Conservation (phyloP, 805 yeast species). For the Cyberlindnera euphorbiiphila region DNA sequence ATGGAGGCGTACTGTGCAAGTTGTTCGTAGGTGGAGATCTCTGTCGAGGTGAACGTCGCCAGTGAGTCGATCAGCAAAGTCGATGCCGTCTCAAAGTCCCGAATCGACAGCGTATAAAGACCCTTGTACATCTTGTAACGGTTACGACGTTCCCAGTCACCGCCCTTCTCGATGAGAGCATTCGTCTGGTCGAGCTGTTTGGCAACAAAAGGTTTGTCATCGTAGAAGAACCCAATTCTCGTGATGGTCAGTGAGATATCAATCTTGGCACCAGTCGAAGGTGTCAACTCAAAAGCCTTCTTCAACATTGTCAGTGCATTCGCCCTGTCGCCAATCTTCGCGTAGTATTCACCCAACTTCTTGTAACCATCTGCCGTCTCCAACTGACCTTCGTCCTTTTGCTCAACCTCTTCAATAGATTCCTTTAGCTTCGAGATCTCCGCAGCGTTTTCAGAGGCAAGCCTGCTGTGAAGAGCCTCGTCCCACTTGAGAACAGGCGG, state of each 20-base stretch:
- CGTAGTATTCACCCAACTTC: conserved; percentile 82
- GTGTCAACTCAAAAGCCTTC: conserved; percentile 73
- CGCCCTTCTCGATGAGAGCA: conserved; percentile 85
- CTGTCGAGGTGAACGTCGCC: conserved; percentile 93
- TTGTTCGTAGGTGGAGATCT: conserved; percentile 82
- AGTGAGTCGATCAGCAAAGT: conserved; percentile 81
- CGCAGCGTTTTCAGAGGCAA: conserved; percentile 51
- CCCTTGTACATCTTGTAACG: conserved; percentile 91
- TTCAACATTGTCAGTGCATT: conserved; percentile 65
- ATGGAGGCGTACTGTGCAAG: conserved; percentile 85
- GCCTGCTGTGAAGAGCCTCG: conserved; percentile 45
- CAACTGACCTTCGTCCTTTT: conserved; percentile 75
- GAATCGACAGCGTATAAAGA: conserved; percentile 73
- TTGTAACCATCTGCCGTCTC: conserved; percentile 75
- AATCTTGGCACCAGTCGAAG: conserved; percentile 85
- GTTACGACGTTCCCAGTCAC: conserved; percentile 99
- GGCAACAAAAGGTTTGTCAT: conserved; percentile 66
- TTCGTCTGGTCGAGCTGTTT: conserved; percentile 72
- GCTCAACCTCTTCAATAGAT: conserved; percentile 45
- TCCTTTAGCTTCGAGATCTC: conserved; percentile 45
- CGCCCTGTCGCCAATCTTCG: conserved; percentile 74
- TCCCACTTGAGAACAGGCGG: conserved; percentile 52
- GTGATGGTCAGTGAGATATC: conserved; percentile 79
- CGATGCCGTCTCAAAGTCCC: conserved; percentile 85
- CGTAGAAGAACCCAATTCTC: conserved; percentile 85